phyloP scores from a whole-genome alignment of 805 yeast species.

The Candida germanica region DNA sequence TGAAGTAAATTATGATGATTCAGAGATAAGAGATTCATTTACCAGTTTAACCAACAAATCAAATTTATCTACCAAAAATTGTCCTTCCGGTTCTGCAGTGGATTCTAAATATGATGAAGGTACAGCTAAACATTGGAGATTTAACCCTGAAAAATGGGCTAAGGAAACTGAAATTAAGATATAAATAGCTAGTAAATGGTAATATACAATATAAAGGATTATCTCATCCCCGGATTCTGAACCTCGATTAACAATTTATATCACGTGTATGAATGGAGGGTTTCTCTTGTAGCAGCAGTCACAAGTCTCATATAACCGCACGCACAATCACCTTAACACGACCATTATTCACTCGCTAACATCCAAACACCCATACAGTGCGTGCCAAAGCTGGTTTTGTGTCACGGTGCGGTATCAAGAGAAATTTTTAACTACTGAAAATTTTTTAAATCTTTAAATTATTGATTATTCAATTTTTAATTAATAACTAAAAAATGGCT shows the following conservation, averaged over 20 bases:
- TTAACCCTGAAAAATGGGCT: slow-evolving; percentile 51
- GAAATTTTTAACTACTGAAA: slow-evolving; percentile 12
- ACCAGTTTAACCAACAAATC: slow-evolving; percentile 43
- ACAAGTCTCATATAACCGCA: too few relatives aligned
- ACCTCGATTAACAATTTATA: too few relatives aligned
- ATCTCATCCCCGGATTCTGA: too few relatives aligned
- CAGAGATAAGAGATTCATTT: slow-evolving; percentile 26
- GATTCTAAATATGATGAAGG: slow-evolving; percentile 55
- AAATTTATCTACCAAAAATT: slow-evolving; percentile 58
- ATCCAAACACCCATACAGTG: slow-evolving; percentile 2
- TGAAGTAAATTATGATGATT: slow-evolving; percentile 24
- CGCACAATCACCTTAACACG: too few relatives aligned
- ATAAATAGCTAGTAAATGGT: slow-evolving; percentile 15
- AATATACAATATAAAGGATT: too few relatives aligned
- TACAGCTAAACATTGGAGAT: slow-evolving; percentile 68
- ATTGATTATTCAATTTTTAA: slow-evolving; percentile 13
- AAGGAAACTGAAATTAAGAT: slow-evolving; percentile 56
- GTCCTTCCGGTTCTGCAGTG: slow-evolving; percentile 61
- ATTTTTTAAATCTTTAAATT: slow-evolving; percentile 10
- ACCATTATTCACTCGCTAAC: too few relatives aligned
- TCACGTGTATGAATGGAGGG: slow-evolving; percentile 1
- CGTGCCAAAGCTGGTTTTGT: slow-evolving; percentile 3
- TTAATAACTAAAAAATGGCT: slow-evolving; percentile 59
- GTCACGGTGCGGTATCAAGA: slow-evolving; percentile 7
- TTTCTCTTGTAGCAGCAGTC: too few relatives aligned